Evolutionary conservation across 371 early-diverging fungal species (phyloP).

Genomic region (Mycotypha africana): DNA sequence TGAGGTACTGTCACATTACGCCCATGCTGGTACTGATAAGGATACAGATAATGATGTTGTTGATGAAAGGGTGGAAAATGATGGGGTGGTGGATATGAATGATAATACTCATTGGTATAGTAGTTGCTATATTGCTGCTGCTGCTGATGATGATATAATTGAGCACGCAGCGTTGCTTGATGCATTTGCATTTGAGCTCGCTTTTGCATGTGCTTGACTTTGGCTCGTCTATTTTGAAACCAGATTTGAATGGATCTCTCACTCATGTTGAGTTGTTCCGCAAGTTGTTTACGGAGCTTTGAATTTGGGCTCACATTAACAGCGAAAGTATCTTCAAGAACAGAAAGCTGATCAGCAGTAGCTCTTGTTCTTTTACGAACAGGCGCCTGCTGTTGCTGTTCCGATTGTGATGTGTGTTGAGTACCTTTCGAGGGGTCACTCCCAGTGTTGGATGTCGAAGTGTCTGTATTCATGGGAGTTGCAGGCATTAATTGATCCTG

Average conservation of each 20-base stretch:
- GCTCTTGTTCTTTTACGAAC: slow-evolving; percentile 66
- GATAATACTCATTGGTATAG: not conserved
- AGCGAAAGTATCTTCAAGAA: slow-evolving; percentile 72
- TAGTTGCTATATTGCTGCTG: slow-evolving; percentile 20
- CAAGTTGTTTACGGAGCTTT: slow-evolving; percentile 80
- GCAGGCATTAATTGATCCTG: no score
- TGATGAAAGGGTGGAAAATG: no score
- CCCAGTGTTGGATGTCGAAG: no score
- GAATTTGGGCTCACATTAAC: slow-evolving; percentile 69
- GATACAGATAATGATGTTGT: not conserved
- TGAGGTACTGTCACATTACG: slow-evolving; percentile 1
- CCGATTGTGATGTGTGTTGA: no score
- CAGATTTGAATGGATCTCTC: slow-evolving; percentile 95
- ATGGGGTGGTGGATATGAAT: not conserved
- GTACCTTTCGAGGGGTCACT: no score
- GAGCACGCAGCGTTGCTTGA: slow-evolving; percentile 27
- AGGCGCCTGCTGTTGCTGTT: no score
- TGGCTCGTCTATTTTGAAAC: slow-evolving; percentile 99
- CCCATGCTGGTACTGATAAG: slow-evolving; percentile 9
- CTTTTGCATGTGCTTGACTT: slow-evolving; percentile 75
- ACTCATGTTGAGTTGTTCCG: slow-evolving; percentile 86
- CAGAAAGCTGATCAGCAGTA: slow-evolving; percentile 69
- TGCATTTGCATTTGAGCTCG: slow-evolving; percentile 47
- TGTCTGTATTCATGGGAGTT: no score
- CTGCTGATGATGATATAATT: slow-evolving; percentile 21